A percentile compares a stretch with the other conserved stretches of the same genome.
Evolutionary conservation across 768 basidiomycete species (phyloP).

Genomic region (Zangia roseola): DNA sequence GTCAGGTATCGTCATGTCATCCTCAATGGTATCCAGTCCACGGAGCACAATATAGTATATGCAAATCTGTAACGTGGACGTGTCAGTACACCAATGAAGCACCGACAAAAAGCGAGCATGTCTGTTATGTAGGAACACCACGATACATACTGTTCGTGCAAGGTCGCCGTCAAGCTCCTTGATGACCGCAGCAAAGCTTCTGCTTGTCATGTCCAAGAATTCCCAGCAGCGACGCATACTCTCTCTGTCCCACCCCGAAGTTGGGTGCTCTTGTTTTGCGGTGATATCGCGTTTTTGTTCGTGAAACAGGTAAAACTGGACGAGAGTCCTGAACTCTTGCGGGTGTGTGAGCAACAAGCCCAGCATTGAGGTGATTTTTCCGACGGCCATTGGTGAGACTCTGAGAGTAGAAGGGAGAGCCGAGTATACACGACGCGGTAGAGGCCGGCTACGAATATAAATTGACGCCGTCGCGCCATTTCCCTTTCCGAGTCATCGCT

Average conservation of each 20-base stretch:
- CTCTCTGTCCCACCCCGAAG: slow-evolving; percentile 83
- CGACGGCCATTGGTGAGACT: slow-evolving; percentile 42
- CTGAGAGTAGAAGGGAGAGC: background rate
- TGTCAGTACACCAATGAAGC: background rate
- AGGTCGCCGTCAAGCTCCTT: slow-evolving; percentile 96
- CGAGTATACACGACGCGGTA: background rate
- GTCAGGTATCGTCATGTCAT: slow-evolving; percentile 95
- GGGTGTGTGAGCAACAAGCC: slow-evolving; percentile 75
- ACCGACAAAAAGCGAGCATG: background rate
- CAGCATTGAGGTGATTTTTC: slow-evolving; percentile 54
- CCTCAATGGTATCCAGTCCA: slow-evolving; percentile 95
- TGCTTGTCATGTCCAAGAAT: slow-evolving; percentile 82
- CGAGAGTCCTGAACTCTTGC: slow-evolving; percentile 74
- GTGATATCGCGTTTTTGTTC: slow-evolving; percentile 83
- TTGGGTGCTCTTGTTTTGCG: slow-evolving; percentile 63
- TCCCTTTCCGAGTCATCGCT: background rate
- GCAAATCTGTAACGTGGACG: slow-evolving; percentile 62
- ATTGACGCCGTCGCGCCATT: slow-evolving; percentile 12
- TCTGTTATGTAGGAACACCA: background rate
- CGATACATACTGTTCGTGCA: slow-evolving; percentile 75
- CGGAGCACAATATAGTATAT: slow-evolving; percentile 94
- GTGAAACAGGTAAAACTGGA: slow-evolving; percentile 84
- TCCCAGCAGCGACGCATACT: slow-evolving; percentile 91
- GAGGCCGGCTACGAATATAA: too few relatives aligned
- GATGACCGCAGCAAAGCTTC: slow-evolving; percentile 91